Percentiles rank a stretch among this genome's conserved stretches.
These are phyloP conservation scores for Bryoglossum gracile DNA, from an alignment of 495 filamentous ascomycete genomes.

Conservation along the genomic window DNA sequence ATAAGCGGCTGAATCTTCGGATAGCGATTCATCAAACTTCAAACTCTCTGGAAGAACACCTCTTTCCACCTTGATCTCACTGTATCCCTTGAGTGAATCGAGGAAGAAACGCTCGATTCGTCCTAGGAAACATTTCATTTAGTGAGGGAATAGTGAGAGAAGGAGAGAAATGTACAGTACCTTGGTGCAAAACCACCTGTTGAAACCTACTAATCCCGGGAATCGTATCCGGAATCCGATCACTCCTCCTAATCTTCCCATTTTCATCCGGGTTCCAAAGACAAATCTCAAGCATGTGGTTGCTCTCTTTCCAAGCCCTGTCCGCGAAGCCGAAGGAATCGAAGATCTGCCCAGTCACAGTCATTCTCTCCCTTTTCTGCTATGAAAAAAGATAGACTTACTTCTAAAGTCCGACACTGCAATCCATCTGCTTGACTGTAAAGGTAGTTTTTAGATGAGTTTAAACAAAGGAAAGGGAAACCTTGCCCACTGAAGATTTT, in stretches of 20 bases:
- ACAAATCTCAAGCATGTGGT: slow-evolving; percentile 42
- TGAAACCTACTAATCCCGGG: slow-evolving; percentile 44
- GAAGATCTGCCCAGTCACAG: slow-evolving; percentile 27
- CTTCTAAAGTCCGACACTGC: slow-evolving; percentile 24
- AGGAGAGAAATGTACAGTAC: background rate
- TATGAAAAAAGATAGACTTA: background rate
- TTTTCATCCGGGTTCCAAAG: slow-evolving; percentile 42
- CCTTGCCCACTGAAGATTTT: slow-evolving; percentile 41
- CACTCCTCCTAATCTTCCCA: slow-evolving; percentile 45
- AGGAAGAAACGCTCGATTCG: slow-evolving; percentile 51
- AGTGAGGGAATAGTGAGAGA: background rate
- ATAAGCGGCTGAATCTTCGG: slow-evolving; percentile 41
- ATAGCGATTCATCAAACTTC: slow-evolving; percentile 33
- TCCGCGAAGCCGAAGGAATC: slow-evolving; percentile 60
- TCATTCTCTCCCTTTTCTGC: background rate
- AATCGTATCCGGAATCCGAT: slow-evolving; percentile 45
- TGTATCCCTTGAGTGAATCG: slow-evolving; percentile 42
- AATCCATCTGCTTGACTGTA: slow-evolving; percentile 51
- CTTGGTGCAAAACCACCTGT: slow-evolving; percentile 46
- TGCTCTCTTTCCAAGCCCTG: slow-evolving; percentile 51
- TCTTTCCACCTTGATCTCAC: slow-evolving; percentile 43
- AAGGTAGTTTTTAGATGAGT: too few relatives aligned
- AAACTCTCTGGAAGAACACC: slow-evolving; percentile 41
- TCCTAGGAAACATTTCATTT: slow-evolving; percentile 29
- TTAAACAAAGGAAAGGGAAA: too few relatives aligned